A percentile compares a stretch with the other conserved stretches of the same genome.
These are phyloP conservation scores for Corynascus novoguineensis DNA, from an alignment of 495 filamentous ascomycete species.

Conservation along the genomic window DNA sequence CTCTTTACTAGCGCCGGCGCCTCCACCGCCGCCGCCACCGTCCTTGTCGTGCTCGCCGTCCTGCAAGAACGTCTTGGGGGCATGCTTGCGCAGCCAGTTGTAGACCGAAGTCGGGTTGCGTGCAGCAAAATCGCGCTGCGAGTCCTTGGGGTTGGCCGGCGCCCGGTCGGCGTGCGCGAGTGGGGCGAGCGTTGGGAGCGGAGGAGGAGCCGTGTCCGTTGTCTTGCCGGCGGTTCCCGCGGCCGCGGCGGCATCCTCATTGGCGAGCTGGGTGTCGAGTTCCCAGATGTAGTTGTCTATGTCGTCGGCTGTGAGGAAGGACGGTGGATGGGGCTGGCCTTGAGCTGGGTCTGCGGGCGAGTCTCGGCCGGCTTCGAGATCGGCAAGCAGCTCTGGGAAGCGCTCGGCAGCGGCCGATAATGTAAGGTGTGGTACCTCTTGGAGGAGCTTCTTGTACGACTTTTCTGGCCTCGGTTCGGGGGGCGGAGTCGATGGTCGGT, in stretches of 20 bases:
- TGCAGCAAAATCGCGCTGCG: slow-evolving; percentile 53
- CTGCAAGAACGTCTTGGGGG: slow-evolving; percentile 77
- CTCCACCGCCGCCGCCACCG: no score
- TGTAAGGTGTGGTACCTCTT: slow-evolving; percentile 37
- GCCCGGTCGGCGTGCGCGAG: slow-evolving; percentile 26
- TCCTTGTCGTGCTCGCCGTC: slow-evolving; percentile 55
- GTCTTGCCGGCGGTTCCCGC: neutral
- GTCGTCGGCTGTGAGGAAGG: slow-evolving; percentile 68
- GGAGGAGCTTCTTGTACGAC: slow-evolving; percentile 36
- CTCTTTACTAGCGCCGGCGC: no score
- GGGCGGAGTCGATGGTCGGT: slow-evolving; percentile 23
- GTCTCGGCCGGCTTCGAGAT: slow-evolving; percentile 37
- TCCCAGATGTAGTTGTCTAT: slow-evolving; percentile 73
- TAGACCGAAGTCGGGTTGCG: slow-evolving; percentile 81
- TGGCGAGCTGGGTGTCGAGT: slow-evolving; percentile 61
- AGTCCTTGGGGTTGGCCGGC: slow-evolving; percentile 11
- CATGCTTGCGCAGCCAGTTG: slow-evolving; percentile 82
- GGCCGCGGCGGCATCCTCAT: slow-evolving; percentile 22
- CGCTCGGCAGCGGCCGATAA: slow-evolving; percentile 36
- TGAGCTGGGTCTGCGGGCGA: slow-evolving; percentile 34
- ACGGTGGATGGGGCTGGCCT: slow-evolving; percentile 36
- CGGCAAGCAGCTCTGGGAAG: slow-evolving; percentile 36
- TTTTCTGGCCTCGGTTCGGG: slow-evolving; percentile 28
- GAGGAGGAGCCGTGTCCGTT: slow-evolving; percentile 10
- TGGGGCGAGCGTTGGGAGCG: slow-evolving; percentile 39